A percentile compares a stretch with the other conserved stretches of the same genome.
Conservation (phyloP, 371 early-diverging fungal species). For the Mortierella sp. region DNA sequence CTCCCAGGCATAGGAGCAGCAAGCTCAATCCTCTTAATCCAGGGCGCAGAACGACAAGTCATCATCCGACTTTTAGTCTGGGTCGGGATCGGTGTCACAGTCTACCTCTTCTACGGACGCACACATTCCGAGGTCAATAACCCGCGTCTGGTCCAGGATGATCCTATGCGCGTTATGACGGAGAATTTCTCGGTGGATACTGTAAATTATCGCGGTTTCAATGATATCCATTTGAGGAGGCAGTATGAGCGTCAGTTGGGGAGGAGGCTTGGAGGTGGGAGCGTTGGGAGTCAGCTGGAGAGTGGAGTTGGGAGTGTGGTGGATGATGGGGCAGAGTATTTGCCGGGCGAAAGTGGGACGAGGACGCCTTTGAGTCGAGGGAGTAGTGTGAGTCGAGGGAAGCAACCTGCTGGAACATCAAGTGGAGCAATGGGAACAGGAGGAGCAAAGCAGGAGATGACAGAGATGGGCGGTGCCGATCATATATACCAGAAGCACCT, state of each 20-base stretch:
- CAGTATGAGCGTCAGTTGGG: slow-evolving; percentile 46
- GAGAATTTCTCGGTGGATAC: slow-evolving; percentile 36
- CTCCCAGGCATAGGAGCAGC: slow-evolving; percentile 54
- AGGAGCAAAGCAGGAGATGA: not conserved
- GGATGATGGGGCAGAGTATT: slow-evolving; percentile 1
- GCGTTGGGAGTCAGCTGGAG: not conserved
- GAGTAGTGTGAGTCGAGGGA: not conserved
- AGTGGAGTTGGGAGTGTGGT: not conserved
- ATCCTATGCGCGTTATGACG: slow-evolving; percentile 46
- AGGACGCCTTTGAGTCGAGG: not conserved
- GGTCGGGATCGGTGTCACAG: slow-evolving; percentile 41
- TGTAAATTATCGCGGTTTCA: slow-evolving; percentile 21
- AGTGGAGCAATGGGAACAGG: not conserved
- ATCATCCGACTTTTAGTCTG: slow-evolving; percentile 52
- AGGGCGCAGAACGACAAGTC: slow-evolving; percentile 44
- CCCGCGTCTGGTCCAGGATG: slow-evolving; percentile 27
- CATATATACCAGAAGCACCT: slow-evolving; percentile 11
- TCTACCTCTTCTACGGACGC: slow-evolving; percentile 49
- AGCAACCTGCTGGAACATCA: not conserved
- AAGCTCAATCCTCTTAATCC: slow-evolving; percentile 30
- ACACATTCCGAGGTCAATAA: slow-evolving; percentile 55
- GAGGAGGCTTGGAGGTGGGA: slow-evolving; percentile 16
- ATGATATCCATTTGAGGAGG: slow-evolving; percentile 36
- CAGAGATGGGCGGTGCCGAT: not conserved
- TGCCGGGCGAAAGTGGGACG: not conserved